Evolutionary conservation across 768 basidiomycete species (phyloP).

Genomic region (Candolleomyces eurysporus): DNA sequence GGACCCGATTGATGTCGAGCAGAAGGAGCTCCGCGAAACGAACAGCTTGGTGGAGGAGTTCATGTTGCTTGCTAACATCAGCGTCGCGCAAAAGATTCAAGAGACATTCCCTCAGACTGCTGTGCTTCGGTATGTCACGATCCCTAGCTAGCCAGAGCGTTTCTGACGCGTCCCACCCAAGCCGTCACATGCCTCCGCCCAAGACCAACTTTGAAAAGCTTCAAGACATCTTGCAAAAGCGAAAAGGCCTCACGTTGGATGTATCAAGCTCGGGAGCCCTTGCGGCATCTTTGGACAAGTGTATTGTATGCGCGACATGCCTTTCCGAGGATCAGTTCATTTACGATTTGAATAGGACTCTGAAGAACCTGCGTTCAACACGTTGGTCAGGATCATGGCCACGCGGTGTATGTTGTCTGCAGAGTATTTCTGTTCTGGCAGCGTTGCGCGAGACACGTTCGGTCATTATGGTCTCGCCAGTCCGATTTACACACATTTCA

Average conservation of each 20-base stretch:
- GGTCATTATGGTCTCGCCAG: constrained; percentile 96
- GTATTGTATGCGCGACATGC: constrained; percentile 35
- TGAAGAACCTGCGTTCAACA: constrained; percentile 88
- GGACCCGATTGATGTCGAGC: constrained; percentile 96
- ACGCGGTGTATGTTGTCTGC: constrained; percentile 98
- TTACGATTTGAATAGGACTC: constrained; percentile 49
- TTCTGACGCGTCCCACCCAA: constrained; percentile 22
- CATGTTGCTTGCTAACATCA: constrained; percentile 97
- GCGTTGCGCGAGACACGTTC: constrained; percentile 88
- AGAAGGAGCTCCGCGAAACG: constrained; percentile 89
- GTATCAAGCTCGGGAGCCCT: constrained; percentile 90
- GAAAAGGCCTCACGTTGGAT: constrained; percentile 79
- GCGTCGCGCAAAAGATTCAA: constrained; percentile 88
- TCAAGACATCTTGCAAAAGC: constrained; percentile 86
- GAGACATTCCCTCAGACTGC: constrained; percentile 96
- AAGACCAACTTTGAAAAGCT: constrained; percentile 93
- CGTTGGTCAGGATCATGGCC: constrained; percentile 97
- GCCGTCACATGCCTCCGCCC: constrained; percentile 91
- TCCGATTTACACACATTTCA: constrained; percentile 97
- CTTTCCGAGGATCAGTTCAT: too few relatives aligned
- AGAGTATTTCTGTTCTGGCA: constrained; percentile 97
- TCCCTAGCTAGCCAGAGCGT: not conserved
- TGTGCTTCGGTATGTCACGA: constrained; percentile 64
- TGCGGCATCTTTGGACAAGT: constrained; percentile 83
- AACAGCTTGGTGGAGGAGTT: constrained; percentile 98